Percentiles rank a stretch among this genome's conserved stretches.
Conservation (phyloP, 2,329 filamentous ascomycete genomes). For the Fusarium annulatum region DNA sequence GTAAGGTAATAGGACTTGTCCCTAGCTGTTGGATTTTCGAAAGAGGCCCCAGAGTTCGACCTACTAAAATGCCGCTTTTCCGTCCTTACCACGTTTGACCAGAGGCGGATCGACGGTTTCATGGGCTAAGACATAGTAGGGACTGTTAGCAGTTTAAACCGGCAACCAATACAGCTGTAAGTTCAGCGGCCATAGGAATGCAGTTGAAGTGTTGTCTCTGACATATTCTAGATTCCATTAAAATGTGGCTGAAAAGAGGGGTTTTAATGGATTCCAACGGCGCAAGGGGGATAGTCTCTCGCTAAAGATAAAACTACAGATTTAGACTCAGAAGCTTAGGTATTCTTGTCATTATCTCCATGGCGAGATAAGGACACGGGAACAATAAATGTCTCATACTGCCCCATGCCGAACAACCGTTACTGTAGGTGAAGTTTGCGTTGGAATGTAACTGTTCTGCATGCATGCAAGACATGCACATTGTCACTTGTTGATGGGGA, state of each 20-base stretch:
- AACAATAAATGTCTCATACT: background rate
- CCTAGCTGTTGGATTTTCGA: rapidly evolving
- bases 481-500: background rate
- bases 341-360: background rate
- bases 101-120: background rate
- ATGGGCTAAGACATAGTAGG: background rate
- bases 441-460: background rate
- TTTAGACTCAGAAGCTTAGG: background rate
- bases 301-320: background rate
- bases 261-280: background rate
- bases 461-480: background rate
- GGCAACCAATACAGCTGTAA: background rate
- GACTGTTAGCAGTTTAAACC: background rate
- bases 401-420: background rate
- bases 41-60: background rate
- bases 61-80: background rate
- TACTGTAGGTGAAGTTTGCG: background rate
- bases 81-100: background rate
- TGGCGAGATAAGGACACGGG: background rate
- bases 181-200: background rate
- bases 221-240: background rate
- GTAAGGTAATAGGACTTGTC: background rate
- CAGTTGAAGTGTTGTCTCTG: background rate
- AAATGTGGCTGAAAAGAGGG: background rate
- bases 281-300: background rate